phyloP scores from a whole-genome alignment of 768 basidiomycete species.

The Collybia sordida region DNA sequence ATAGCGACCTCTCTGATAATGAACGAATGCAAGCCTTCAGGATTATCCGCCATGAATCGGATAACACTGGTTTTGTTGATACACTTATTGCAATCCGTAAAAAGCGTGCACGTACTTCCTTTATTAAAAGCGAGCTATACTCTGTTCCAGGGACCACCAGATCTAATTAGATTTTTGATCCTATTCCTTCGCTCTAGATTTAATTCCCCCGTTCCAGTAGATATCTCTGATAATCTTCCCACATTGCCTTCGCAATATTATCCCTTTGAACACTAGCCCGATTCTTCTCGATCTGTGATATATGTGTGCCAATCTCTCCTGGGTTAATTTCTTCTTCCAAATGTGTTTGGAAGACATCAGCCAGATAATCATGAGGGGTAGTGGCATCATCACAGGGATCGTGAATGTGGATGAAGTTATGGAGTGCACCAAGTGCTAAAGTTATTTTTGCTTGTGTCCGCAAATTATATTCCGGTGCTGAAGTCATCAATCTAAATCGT shows the following conservation, averaged over 20 bases:
- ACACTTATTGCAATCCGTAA: slow-evolving; percentile 15
- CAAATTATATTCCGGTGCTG: slow-evolving; percentile 11
- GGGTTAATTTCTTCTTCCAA: slow-evolving; percentile 4
- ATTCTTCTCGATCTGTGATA: slow-evolving; percentile 16
- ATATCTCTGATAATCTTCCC: slow-evolving; percentile 17
- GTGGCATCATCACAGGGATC: slow-evolving; percentile 14
- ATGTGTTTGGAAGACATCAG: not conserved
- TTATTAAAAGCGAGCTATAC: slow-evolving; percentile 9
- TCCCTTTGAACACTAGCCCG: slow-evolving; percentile 15
- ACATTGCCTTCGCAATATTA: slow-evolving; percentile 23
- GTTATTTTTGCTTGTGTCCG: slow-evolving; percentile 20
- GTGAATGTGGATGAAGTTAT: slow-evolving; percentile 26
- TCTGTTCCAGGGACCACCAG: not conserved
- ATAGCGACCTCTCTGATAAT: slow-evolving; percentile 18
- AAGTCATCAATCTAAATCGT: slow-evolving; percentile 16
- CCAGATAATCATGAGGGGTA: slow-evolving; percentile 5
- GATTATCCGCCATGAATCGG: slow-evolving; percentile 16
- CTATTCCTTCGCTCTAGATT: not conserved
- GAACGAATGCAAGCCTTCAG: slow-evolving; percentile 12
- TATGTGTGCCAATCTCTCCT: slow-evolving; percentile 7
- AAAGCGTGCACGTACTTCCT: slow-evolving; percentile 10
- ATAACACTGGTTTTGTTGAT: slow-evolving; percentile 11
- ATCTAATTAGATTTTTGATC: not conserved
- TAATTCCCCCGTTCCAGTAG: not conserved
- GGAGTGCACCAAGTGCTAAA: slow-evolving; percentile 19